Base-by-base conservation (phyloP, 2,329 filamentous ascomycete species). In the Macrophomina tecta region DNA sequence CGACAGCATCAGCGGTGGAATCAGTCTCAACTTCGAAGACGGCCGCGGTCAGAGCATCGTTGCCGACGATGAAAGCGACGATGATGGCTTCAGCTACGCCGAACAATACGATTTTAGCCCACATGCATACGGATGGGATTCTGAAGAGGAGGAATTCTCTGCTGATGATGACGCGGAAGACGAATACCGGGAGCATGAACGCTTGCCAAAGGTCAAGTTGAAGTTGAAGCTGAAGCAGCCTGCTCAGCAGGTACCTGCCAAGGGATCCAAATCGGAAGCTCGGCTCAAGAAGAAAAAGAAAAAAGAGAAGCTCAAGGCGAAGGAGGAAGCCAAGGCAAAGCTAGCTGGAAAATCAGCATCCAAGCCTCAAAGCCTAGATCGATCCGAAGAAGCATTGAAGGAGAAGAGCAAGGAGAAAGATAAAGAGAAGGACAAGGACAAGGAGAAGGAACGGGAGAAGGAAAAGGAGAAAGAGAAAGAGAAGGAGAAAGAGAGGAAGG, bases 1-100 rank as follows among this genome's bases (percentile, higher is more conserved):
- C 7, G 76, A 79, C 52, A 77, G 78, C 4, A 79, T 80, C 36
- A 81, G 79, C 55, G 84, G 83, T 69, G 82, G 89, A 70, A 92
- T 92, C 88, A 91, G 89, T 75, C 89, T 91, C 69, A 88, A 90
- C 65, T 92, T 92, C 72, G 88, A 90, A 73, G 85, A 87, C 73
- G 84, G 85, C 0, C 83, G 86, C 68, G 86, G 86, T 48, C 82
- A 85, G 67, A 87, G 83, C 40, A 84, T 86, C 67, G 79, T 74
- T 48, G 82, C 73, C 30, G 71, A 75, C 48, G 70, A 71, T 30
- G 67, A 71, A 32, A 67, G 63, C 53, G 65, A 67, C 48, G 64
- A 66, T 34, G 65, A 67, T 46, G 63, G 63, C 40, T 67, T 46
- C 49, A 55, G 45, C 36, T 63, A 53, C 32, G 49, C 56, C 9